These are phyloP conservation scores for Aspergillus floridensis DNA, from an alignment of 2,329 filamentous ascomycete species.

Conservation along the genomic window DNA sequence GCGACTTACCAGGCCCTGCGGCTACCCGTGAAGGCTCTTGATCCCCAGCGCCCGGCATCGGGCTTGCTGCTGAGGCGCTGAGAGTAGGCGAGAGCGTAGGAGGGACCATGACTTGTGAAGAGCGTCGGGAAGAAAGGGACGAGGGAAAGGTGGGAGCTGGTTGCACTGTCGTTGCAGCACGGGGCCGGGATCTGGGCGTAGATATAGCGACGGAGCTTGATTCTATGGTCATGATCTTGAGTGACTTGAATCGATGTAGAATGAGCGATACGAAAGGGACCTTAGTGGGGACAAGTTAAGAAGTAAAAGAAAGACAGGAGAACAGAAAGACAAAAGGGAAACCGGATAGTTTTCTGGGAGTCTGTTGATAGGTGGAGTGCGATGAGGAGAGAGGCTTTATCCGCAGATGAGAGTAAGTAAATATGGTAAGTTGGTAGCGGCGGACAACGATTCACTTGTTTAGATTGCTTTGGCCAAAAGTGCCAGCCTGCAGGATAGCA, in stretches of 20 bases:
- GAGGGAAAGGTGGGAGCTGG: constrained; percentile 35
- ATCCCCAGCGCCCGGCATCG: constrained; percentile 28
- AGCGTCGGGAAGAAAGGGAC: constrained; percentile 43
- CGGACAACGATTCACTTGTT: neutral
- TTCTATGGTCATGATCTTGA: constrained; percentile 49
- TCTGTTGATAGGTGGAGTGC: neutral
- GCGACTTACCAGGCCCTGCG: constrained; percentile 40
- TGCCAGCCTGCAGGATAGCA: neutral
- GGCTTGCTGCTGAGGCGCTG: constrained; percentile 26
- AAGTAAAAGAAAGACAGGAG: neutral
- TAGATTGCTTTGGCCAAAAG: neutral
- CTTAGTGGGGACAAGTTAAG: neutral
- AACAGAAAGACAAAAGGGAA: neutral
- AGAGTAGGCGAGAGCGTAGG: constrained; percentile 33
- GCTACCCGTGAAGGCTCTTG: constrained; percentile 38
- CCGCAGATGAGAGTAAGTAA: neutral
- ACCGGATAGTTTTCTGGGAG: neutral
- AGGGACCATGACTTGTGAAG: constrained; percentile 50
- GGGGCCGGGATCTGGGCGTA: constrained; percentile 32
- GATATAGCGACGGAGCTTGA: constrained; percentile 43
- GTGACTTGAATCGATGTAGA: neutral
- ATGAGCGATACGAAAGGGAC: neutral
- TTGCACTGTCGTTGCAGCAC: constrained; percentile 29
- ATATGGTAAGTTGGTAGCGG: neutral
- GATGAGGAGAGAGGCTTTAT: neutral